Percentiles rank a stretch among this genome's conserved stretches.
These are phyloP conservation scores for Hypoxylon crocopeplum DNA, from an alignment of 495 filamentous ascomycete species.

Conservation along the genomic window DNA sequence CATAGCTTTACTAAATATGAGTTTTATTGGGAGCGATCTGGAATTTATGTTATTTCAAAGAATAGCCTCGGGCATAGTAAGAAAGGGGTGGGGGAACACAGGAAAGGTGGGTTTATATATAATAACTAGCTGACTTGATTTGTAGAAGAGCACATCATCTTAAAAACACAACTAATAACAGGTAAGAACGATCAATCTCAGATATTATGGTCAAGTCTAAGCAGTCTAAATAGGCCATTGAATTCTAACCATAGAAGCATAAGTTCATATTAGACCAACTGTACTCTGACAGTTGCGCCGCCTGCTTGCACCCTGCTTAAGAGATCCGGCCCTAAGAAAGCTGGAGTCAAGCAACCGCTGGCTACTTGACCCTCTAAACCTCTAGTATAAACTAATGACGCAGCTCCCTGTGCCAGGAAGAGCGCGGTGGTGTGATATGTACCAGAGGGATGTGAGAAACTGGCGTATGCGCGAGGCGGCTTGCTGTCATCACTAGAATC, in stretches of 20 bases:
- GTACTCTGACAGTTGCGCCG: constrained; percentile 12
- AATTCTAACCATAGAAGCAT: background rate
- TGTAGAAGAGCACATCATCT: no score
- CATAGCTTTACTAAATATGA: no score
- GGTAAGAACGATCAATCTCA: no score
- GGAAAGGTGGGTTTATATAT: no score
- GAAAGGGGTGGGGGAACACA: no score
- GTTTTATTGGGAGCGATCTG: no score
- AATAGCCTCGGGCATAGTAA: no score
- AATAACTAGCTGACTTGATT: no score
- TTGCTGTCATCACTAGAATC: background rate
- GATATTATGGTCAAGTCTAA: background rate
- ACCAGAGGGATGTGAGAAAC: constrained; percentile 28
- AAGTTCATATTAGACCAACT: constrained; percentile 10
- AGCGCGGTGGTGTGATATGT: constrained; percentile 16
- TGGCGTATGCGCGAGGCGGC: constrained; percentile 18
- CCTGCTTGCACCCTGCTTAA: constrained; percentile 11
- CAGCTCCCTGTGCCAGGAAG: constrained; percentile 18
- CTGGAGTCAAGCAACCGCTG: constrained; percentile 30
- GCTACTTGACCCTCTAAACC: background rate
- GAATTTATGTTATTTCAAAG: no score
- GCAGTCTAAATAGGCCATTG: background rate
- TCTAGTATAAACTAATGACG: constrained; percentile 26
- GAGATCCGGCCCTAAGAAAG: constrained; percentile 24
- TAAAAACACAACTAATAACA: no score